Conservation (phyloP, 1,284 basidiomycete species). For the Ceratobasidium sp. region DNA sequence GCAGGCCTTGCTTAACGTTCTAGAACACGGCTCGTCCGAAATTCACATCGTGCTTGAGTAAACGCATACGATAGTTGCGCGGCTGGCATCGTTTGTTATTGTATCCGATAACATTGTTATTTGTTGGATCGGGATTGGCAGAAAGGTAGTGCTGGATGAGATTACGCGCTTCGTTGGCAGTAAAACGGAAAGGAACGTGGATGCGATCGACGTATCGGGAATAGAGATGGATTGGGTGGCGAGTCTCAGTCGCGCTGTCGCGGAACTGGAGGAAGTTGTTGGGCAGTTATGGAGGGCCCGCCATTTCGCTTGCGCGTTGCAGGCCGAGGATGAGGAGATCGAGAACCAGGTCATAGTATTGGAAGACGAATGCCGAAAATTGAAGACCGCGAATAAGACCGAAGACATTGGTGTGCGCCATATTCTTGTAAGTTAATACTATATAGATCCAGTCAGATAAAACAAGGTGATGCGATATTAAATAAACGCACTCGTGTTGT, state of each 20-base stretch:
- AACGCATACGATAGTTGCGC: constrained; percentile 96
- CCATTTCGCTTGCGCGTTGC: constrained; percentile 96
- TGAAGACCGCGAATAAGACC: constrained; percentile 95
- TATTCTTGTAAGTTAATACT: constrained; percentile 67
- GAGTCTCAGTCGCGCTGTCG: constrained; percentile 91
- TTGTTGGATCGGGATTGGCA: constrained; percentile 97
- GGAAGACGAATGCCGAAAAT: constrained; percentile 97
- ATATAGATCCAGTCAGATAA: not conserved
- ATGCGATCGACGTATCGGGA: constrained; percentile 94
- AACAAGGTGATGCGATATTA: not conserved
- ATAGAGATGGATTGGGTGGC: constrained; percentile 94
- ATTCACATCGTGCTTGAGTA: constrained; percentile 99
- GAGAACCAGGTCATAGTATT: constrained; percentile 92
- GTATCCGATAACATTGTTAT: constrained; percentile 98
- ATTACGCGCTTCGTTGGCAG: constrained; percentile 97
- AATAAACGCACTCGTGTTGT: constrained; percentile 77
- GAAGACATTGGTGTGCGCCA: constrained; percentile 92
- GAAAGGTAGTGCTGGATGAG: constrained; percentile 97
- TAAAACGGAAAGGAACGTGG: constrained; percentile 97
- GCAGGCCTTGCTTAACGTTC: constrained; percentile 98
- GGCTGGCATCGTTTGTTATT: constrained; percentile 99
- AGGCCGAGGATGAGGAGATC: constrained; percentile 94
- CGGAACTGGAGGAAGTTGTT: constrained; percentile 97
- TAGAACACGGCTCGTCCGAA: constrained; percentile 98
- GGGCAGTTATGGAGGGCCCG: constrained; percentile 92